phyloP scores from a whole-genome alignment of 306 rosid species.

The Amphicarpaea edgeworthii region DNA sequence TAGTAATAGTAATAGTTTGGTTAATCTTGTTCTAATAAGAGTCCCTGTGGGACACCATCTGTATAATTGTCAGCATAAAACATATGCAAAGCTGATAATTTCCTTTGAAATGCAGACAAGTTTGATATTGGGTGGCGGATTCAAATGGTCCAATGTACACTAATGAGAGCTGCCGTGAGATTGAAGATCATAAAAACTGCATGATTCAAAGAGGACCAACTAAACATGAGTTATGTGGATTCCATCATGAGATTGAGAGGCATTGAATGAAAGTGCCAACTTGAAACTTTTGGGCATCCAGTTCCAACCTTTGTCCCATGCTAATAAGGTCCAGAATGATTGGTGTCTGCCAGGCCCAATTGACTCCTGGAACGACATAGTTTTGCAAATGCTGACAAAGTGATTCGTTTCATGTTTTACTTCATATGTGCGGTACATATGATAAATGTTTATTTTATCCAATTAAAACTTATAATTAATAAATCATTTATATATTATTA shows the following conservation, averaged over 20 bases:
- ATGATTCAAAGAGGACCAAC: slow-evolving; percentile 65
- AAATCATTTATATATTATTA: background rate
- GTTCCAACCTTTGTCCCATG: slow-evolving; percentile 67
- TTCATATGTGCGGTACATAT: background rate
- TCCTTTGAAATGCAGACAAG: slow-evolving; percentile 44
- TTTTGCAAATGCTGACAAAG: slow-evolving; percentile 62
- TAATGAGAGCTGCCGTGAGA: slow-evolving; percentile 70
- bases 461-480: background rate
- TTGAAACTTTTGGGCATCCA: slow-evolving; percentile 74
- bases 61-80: too few relatives aligned
- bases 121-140: slow-evolving; percentile 86
- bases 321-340: slow-evolving; percentile 43
- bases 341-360: slow-evolving; percentile 93
- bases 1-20: too few relatives aligned
- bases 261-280: slow-evolving; percentile 57
- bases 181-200: slow-evolving; percentile 83
- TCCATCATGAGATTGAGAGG: slow-evolving; percentile 62
- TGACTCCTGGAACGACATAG: slow-evolving; percentile 84
- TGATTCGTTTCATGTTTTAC: background rate
- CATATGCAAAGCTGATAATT: slow-evolving; percentile 17
- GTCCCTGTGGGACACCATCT: too few relatives aligned
- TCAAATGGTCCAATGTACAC: slow-evolving; percentile 69
- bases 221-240: slow-evolving; percentile 53
- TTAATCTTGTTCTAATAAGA: too few relatives aligned
- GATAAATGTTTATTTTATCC: too few relatives aligned